Percentiles rank a stretch among this genome's conserved stretches.
Evolutionary conservation across 73 alveolate genomes (phyloP).

Genomic region (Stentor coeruleus): DNA sequence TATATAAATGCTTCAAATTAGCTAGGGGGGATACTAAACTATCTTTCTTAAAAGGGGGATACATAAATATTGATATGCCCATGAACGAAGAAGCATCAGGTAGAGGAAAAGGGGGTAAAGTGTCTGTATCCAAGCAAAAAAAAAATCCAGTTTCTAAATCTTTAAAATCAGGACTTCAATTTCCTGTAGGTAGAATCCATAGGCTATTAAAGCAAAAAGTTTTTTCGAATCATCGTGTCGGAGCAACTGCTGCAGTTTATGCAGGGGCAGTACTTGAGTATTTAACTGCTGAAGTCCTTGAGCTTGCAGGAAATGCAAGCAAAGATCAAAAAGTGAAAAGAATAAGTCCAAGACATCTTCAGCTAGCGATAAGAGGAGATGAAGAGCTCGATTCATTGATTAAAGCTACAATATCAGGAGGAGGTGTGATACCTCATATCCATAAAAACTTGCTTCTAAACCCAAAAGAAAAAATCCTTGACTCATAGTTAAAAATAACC

Average conservation of each 20-base stretch:
- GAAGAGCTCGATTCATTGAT: constrained; percentile 94
- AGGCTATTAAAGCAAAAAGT: constrained; percentile 87
- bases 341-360: constrained; percentile 34
- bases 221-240: constrained; percentile 86
- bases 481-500: too few relatives aligned
- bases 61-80: too few relatives aligned
- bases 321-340: constrained; percentile 61
- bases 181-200: constrained; percentile 99
- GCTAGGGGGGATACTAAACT: too few relatives aligned
- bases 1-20: too few relatives aligned
- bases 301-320: constrained; percentile 97
- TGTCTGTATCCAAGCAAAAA: not conserved
- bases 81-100: too few relatives aligned
- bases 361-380: constrained; percentile 95
- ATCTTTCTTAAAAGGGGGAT: too few relatives aligned
- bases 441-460: constrained; percentile 64
- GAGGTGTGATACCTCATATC: constrained; percentile 99
- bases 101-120: not conserved
- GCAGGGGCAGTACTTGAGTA: constrained; percentile 97
- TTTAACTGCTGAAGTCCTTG: constrained; percentile 97
- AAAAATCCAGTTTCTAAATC: constrained; percentile 22
- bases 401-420: constrained; percentile 99
- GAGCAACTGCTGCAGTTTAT: constrained; percentile 99
- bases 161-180: constrained; percentile 74
- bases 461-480: too few relatives aligned